Evolutionary conservation across 2,329 filamentous ascomycete genomes (phyloP).

Genomic region (Trichoderma atrobrunneum): DNA sequence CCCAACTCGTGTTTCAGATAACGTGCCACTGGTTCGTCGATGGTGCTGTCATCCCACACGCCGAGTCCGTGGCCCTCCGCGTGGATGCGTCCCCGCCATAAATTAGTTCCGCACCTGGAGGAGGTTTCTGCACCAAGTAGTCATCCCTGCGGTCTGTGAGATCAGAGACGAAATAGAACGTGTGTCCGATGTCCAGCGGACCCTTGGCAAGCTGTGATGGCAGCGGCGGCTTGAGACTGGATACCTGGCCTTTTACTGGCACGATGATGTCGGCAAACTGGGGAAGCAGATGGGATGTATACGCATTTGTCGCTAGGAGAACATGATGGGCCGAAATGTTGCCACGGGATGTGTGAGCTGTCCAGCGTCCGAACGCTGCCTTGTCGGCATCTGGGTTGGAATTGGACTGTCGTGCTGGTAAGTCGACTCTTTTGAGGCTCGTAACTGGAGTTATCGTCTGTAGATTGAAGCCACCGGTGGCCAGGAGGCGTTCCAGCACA

Average conservation of each 20-base stretch:
- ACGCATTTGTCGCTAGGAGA: not conserved
- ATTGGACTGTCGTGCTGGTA: not conserved
- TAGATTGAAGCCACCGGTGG: not conserved
- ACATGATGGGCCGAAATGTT: not conserved
- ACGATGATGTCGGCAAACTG: not conserved
- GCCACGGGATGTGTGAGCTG: not conserved
- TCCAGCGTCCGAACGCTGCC: not conserved
- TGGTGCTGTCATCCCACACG: not conserved
- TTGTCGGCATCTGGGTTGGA: not conserved
- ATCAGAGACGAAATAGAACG: not conserved
- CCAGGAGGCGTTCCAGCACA: not conserved
- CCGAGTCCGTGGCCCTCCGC: not conserved
- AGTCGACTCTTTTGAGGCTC: not conserved
- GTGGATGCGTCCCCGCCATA: not conserved
- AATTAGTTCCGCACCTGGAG: not conserved
- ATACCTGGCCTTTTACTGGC: not conserved
- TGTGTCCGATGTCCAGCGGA: not conserved
- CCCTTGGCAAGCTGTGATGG: not conserved
- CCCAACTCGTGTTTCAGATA: not conserved
- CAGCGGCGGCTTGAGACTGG: not conserved
- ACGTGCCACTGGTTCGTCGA: not conserved
- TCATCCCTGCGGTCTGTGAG: not conserved
- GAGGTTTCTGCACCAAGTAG: not conserved
- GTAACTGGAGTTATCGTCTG: not conserved
- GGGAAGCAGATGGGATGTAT: not conserved